Percentiles rank a stretch among this genome's conserved stretches.
These are phyloP conservation scores for Fagopyrum tataricum DNA, from an alignment of 148 eudicot species.

Conservation along the genomic window DNA sequence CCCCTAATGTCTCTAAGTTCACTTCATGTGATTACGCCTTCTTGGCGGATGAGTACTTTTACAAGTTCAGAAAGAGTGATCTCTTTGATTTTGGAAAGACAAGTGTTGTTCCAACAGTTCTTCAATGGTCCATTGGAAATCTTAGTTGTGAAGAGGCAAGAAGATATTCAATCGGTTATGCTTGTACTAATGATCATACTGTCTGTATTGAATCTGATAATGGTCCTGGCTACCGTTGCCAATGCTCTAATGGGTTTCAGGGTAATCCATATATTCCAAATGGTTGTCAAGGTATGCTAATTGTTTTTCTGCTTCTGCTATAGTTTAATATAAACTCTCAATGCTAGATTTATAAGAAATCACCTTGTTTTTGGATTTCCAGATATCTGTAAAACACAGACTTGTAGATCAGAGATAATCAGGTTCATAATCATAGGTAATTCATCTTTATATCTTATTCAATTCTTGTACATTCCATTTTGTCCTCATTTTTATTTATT, in stretches of 20 bases:
- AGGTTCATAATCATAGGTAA: conserved; percentile 5
- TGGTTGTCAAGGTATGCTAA: background rate
- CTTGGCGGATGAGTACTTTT: background rate
- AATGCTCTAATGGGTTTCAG: background rate
- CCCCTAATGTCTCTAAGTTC: background rate
- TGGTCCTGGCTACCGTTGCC: conserved; percentile 4
- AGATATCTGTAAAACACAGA: background rate
- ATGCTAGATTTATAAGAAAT: background rate
- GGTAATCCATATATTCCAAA: background rate
- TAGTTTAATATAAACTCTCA: background rate
- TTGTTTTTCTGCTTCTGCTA: background rate
- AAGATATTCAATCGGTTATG: background rate
- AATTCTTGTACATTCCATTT: background rate
- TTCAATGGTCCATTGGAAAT: background rate
- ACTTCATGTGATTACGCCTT: background rate
- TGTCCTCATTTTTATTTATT: background rate
- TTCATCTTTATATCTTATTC: background rate
- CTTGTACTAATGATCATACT: background rate
- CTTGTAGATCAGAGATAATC: conserved; percentile 10
- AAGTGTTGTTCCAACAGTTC: background rate
- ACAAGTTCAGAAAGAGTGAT: background rate
- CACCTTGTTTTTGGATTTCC: background rate
- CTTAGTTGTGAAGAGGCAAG: background rate
- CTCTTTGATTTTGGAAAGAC: background rate
- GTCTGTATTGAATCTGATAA: background rate